These are phyloP conservation scores for Perilla frutescens DNA, from an alignment of 257 asterid species.

Conservation along the genomic window DNA sequence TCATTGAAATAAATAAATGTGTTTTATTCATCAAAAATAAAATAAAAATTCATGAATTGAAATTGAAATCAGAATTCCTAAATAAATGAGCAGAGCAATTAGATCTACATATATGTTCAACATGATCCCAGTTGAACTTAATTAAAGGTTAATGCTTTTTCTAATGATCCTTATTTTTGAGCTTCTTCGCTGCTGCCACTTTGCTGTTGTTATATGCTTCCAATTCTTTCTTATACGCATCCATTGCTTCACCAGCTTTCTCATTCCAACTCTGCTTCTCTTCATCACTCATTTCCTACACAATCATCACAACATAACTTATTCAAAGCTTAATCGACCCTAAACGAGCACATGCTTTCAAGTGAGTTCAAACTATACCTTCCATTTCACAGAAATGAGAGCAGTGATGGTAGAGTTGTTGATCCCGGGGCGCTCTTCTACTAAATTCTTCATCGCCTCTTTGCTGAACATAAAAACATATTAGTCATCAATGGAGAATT, in stretches of 20 bases:
- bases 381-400: constrained; percentile 85
- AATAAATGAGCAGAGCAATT: too few species aligned
- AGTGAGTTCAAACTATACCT: constrained; percentile 44
- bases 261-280: constrained; percentile 74
- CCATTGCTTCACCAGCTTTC: constrained; percentile 78
- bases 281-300: constrained; percentile 72
- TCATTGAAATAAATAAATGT: too few species aligned
- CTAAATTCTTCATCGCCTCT: constrained; percentile 61
- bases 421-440: constrained; percentile 65
- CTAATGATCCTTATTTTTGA: constrained; percentile 7
- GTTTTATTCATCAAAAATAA: too few species aligned
- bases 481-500: too few species aligned
- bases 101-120: constrained; percentile 43
- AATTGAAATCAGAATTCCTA: too few species aligned
- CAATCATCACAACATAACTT: background rate
- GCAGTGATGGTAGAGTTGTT: constrained; percentile 66
- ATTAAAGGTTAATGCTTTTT: background rate
- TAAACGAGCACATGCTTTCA: too few species aligned
- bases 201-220: constrained; percentile 64
- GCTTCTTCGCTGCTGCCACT: constrained; percentile 49
- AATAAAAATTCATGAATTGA: too few species aligned
- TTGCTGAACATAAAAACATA: constrained; percentile 47
- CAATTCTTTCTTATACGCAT: constrained; percentile 75
- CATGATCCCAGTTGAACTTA: constrained; percentile 60
- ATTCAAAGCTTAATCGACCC: background rate